Percentiles rank a stretch among this genome's conserved stretches.
Evolutionary conservation across 202 grass and related monocot genomes (phyloP).

Genomic region (Miscanthus sacchariflorus): DNA sequence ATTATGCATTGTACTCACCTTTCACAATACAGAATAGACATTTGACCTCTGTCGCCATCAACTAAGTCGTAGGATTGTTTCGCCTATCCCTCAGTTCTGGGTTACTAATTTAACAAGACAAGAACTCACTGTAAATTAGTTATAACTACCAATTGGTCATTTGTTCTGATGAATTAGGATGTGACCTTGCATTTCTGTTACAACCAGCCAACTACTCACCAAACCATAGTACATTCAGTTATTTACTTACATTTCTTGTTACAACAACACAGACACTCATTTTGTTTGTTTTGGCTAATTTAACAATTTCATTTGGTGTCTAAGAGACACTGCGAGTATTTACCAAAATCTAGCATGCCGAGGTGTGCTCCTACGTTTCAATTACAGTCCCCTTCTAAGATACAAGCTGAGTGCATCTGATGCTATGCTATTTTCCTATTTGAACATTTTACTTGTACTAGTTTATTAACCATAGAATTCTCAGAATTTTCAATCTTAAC

Average conservation of each 20-base stretch:
- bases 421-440: slow-evolving; percentile 12
- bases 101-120: neutral
- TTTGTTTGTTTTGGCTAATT: neutral
- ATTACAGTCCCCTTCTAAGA: slow-evolving; percentile 5
- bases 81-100: neutral
- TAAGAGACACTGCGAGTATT: slow-evolving; percentile 10
- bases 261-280: neutral
- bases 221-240: neutral
- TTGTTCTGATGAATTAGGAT: neutral
- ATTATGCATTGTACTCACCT: neutral
- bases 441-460: neutral
- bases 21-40: neutral
- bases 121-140: neutral
- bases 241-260: neutral
- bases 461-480: neutral
- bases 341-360: neutral
- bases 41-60: neutral
- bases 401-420: slow-evolving; percentile 13
- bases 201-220: neutral
- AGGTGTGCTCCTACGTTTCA: neutral
- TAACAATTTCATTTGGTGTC: neutral
- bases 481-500: slow-evolving; percentile 11
- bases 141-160: neutral
- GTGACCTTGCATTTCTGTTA: slow-evolving; percentile 18
- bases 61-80: neutral